Conservation (phyloP, 73 alveolate genomes). For the Paramecium pentaurelia region DNA sequence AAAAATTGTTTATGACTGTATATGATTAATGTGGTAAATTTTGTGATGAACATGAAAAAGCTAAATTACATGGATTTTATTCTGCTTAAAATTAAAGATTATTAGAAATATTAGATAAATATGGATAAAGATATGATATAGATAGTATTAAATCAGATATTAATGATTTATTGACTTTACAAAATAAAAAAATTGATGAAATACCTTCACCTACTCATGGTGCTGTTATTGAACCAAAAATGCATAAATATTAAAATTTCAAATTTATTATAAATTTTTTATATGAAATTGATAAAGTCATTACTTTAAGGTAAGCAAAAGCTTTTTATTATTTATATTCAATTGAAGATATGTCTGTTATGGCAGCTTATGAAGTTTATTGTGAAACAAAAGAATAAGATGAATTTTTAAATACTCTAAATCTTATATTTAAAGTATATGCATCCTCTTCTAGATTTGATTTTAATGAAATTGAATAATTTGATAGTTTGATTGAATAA, state of each 20-base stretch:
- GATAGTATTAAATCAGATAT: background rate
- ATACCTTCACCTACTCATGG: constrained; percentile 32
- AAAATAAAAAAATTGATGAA: constrained; percentile 4
- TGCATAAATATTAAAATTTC: constrained; percentile 19
- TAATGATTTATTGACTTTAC: background rate
- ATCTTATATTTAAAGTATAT: background rate
- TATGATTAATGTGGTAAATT: background rate
- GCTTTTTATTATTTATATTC: constrained; percentile 9
- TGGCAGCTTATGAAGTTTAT: constrained; percentile 50
- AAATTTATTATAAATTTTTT: background rate
- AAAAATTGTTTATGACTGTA: constrained; percentile 10
- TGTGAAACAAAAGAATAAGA: constrained; percentile 41
- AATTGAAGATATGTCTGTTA: constrained; percentile 22
- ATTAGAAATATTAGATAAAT: constrained; percentile 15
- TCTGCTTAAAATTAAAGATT: background rate
- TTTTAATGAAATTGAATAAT: constrained; percentile 16
- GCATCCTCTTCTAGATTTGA: background rate
- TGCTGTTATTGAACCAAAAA: background rate
- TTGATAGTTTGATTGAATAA: constrained; percentile 6
- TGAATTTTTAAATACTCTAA: background rate
- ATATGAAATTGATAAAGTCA: constrained; percentile 18
- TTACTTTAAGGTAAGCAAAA: constrained; percentile 16
- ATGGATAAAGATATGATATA: constrained; percentile 22
- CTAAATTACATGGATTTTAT: background rate
- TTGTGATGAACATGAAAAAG: constrained; percentile 23